Base-by-base conservation (phyloP, 768 basidiomycete species). In the Kwoniella sp. region DNA sequence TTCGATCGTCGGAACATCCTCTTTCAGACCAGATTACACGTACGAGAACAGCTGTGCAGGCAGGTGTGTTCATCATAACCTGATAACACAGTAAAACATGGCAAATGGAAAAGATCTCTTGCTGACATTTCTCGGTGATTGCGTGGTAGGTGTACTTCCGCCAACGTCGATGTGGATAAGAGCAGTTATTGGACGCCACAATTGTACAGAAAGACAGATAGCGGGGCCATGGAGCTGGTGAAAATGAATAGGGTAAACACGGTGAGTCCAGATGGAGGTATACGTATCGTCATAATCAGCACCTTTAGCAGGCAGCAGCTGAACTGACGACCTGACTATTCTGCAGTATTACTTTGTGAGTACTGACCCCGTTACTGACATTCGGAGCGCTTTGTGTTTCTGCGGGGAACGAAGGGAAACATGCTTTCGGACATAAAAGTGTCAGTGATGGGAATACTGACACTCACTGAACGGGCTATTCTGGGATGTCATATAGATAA, bases 161-260 rank as follows among this genome's bases (percentile, higher is more conserved):
- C 72, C 2, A 67, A 63, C 47, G 61, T 81, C 33, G 64, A 63
- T 12, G 72, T 78, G 46, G 81, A 82, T 68, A 73, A 75, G 72
- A 75, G 72, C 53, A 74, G 76, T 56, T 82, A 81, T 65, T 81
- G 80, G 80, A 64, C 60, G 0, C 75, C 79, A 57, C 72, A 75
- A 55, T 64, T 81, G 25, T 79, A 79, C 70, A 27, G 54, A 36
- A 21, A 78, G 57, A 72, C 72, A 69, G 40, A 48, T 63, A n/a
- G 67, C 67, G n/a, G 62, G 60, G 30, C 26, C 69, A 29, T 77
- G 65, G 51, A 47, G 53, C 13, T 58, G 30, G 57, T 58, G 21
- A 58, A 58, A 26, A 58, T 58, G 57, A 58, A 50, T 21, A 58
- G 57, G 30, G 57, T 58, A 2, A 65, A 71, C 27, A 67, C 53